phyloP scores from a whole-genome alignment of 2,329 filamentous ascomycete genomes.

The Ophiostoma sp. region DNA sequence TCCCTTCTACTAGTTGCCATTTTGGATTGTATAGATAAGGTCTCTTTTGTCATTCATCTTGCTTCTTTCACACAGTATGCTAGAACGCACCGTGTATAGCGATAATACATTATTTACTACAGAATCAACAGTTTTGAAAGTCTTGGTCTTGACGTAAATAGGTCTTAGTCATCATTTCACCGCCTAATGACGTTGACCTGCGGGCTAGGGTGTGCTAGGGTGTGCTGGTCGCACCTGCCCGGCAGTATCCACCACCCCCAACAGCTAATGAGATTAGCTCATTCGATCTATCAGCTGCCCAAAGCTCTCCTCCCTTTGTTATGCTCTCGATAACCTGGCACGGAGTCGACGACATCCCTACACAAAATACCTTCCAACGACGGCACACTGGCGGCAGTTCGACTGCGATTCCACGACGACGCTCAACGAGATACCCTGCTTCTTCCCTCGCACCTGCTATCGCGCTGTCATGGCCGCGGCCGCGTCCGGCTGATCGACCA shows the following conservation, averaged over 20 bases:
- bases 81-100: background rate
- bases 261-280: conserved; percentile 3
- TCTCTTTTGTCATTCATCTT: background rate
- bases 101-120: background rate
- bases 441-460: background rate
- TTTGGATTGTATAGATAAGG: background rate
- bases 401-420: too few species aligned
- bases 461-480: conserved; percentile 19
- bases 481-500: conserved; percentile 20
- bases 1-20: too few species aligned
- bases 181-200: conserved; percentile 12
- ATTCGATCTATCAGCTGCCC: conserved; percentile 4
- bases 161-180: background rate
- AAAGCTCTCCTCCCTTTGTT: background rate
- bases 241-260: conserved; percentile 11
- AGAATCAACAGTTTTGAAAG: background rate
- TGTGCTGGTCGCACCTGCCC: background rate
- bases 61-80: background rate
- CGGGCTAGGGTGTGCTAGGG: too few species aligned
- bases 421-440: background rate
- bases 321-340: background rate
- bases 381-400: background rate
- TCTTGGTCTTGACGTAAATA: background rate
- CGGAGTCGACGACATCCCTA: background rate
- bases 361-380: background rate